Evolutionary conservation across 108 stramenopile species (phyloP).

Genomic region (Stephanodiscus minutulus): DNA sequence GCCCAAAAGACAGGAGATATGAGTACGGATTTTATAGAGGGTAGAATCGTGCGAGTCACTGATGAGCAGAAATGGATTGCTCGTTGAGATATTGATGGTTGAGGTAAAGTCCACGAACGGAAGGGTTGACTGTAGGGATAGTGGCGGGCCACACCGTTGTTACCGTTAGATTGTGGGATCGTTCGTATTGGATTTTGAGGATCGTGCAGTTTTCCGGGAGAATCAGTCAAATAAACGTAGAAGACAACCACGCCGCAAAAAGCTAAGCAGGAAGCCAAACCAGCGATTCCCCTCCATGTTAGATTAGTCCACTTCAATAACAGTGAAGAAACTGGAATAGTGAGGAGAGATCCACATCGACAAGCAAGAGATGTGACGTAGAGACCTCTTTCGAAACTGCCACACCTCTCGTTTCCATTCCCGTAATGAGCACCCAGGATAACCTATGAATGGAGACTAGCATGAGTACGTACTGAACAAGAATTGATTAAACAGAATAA

Average conservation of each 20-base stretch:
- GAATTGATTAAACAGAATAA: neutral
- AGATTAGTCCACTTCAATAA: constrained; percentile 54
- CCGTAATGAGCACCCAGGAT: constrained; percentile 72
- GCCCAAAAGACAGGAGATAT: constrained; percentile 76
- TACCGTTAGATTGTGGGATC: constrained; percentile 12
- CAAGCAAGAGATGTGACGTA: constrained; percentile 72
- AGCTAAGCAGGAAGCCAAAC: constrained; percentile 56
- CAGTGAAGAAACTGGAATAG: constrained; percentile 61
- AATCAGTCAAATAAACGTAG: constrained; percentile 63
- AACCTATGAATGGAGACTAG: neutral
- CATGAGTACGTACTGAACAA: neutral
- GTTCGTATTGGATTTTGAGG: constrained; percentile 78
- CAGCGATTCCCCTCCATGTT: constrained; percentile 64
- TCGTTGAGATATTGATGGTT: constrained; percentile 15
- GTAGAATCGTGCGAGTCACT: constrained; percentile 41
- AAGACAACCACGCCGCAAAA: constrained; percentile 54
- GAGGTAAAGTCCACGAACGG: constrained; percentile 1
- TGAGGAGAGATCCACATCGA: constrained; percentile 69
- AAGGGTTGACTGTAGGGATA: constrained; percentile 10
- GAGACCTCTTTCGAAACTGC: constrained; percentile 71
- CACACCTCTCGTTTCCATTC: constrained; percentile 31
- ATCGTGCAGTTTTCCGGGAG: constrained; percentile 62
- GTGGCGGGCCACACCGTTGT: constrained; percentile 11
- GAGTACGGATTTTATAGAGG: constrained; percentile 64
- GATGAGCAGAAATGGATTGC: constrained; percentile 19